Percentiles rank a stretch among this genome's conserved stretches.
Evolutionary conservation across 441 rosid species (phyloP).

Genomic region (Gossypium davidsonii): DNA sequence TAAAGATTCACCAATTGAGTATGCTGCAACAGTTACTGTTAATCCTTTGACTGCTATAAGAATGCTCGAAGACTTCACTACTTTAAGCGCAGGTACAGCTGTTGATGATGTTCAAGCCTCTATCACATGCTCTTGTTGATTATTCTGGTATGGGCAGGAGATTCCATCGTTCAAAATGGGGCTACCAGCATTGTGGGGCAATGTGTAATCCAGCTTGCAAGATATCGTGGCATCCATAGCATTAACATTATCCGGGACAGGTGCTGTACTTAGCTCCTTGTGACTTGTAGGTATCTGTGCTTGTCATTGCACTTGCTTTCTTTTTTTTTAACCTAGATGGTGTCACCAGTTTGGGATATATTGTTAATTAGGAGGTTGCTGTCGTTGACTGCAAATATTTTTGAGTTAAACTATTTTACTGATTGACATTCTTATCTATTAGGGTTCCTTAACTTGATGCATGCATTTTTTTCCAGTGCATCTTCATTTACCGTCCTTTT

Average conservation of each 20-base stretch:
- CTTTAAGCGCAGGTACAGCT: conserved; percentile 51
- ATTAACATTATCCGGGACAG: conserved; percentile 80
- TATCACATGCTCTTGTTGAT: conserved; percentile 15
- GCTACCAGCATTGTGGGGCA: conserved; percentile 89
- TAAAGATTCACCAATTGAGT: conserved; percentile 64
- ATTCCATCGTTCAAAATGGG: conserved; percentile 84
- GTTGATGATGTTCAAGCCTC: neutral
- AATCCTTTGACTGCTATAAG: conserved; percentile 86
- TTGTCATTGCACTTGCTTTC: neutral
- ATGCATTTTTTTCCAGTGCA: neutral
- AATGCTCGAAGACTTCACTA: conserved; percentile 83
- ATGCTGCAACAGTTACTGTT: conserved; percentile 86
- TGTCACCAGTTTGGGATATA: neutral
- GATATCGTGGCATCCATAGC: conserved; percentile 56
- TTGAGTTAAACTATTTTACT: neutral
- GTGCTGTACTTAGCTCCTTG: conserved; percentile 25
- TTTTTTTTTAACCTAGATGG: neutral
- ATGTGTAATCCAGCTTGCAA: conserved; percentile 81
- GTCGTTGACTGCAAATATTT: neutral
- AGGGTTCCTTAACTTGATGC: neutral
- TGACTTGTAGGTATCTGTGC: neutral
- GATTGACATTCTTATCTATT: neutral
- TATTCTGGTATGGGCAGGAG: conserved; percentile 42
- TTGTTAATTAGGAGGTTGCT: neutral
- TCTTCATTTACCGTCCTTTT: conserved; percentile 12